Percentiles rank a stretch among this genome's conserved stretches.
Evolutionary conservation across 2,329 filamentous ascomycete species (phyloP).

Genomic region (Verticillium isaacii): DNA sequence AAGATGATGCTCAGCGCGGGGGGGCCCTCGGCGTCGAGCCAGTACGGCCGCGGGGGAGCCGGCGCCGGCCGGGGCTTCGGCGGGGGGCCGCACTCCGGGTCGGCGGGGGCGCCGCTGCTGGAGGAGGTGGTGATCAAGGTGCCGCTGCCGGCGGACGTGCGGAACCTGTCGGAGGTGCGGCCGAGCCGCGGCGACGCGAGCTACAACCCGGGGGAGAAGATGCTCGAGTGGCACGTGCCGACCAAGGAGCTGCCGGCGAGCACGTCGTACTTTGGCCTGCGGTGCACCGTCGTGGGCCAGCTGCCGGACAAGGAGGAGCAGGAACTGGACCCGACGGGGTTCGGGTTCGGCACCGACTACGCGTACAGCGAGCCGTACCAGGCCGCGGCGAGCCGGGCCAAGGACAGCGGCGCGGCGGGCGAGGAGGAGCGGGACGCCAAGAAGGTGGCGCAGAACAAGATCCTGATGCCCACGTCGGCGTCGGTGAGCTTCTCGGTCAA

Average conservation of each 20-base stretch:
- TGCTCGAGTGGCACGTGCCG: conserved; percentile 79
- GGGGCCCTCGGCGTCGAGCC: conserved; percentile 29
- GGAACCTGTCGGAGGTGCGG: conserved; percentile 78
- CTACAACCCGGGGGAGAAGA: conserved; percentile 67
- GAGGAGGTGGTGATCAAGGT: conserved; percentile 77
- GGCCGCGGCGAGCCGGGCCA: conserved; percentile 20
- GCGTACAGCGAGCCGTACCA: conserved; percentile 55
- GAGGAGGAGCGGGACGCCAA: conserved; percentile 46
- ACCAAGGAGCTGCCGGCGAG: conserved; percentile 69
- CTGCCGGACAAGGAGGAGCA: conserved; percentile 44
- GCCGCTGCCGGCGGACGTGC: conserved; percentile 72
- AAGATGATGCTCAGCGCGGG: conserved; percentile 51
- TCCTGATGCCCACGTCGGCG: conserved; percentile 75
- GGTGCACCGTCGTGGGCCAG: conserved; percentile 74
- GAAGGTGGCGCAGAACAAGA: conserved; percentile 63
- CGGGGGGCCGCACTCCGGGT: conserved; percentile 43
- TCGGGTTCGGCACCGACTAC: conserved; percentile 47
- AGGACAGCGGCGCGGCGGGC: neutral
- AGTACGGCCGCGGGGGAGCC: conserved; percentile 35
- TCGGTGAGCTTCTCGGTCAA: conserved; percentile 68
- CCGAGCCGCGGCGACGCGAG: conserved; percentile 78
- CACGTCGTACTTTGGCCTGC: conserved; percentile 65
- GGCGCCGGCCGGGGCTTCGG: conserved; percentile 35
- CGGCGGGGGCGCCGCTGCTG: conserved; percentile 55
- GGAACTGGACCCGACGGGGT: conserved; percentile 44